Percentiles rank a stretch among this genome's conserved stretches.
Evolutionary conservation across 495 filamentous ascomycete species (phyloP).

Genomic region (Penicillium roqueforti): DNA sequence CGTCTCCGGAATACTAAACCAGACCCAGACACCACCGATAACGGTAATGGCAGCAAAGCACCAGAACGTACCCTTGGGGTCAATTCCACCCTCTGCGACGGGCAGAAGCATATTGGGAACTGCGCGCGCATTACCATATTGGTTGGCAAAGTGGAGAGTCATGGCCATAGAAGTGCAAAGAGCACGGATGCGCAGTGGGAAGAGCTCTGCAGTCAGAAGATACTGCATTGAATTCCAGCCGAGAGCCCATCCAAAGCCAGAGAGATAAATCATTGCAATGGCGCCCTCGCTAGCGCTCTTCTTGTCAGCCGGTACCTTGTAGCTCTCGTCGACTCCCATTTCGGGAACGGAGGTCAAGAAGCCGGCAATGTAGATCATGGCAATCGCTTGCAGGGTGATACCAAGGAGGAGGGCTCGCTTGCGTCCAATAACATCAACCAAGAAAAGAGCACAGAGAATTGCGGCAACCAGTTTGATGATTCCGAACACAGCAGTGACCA

Average conservation of each 20-base stretch:
- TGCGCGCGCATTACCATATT: conserved; percentile 61
- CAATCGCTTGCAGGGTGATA: conserved; percentile 56
- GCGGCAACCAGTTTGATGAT: conserved; percentile 64
- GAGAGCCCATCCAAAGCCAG: conserved; percentile 64
- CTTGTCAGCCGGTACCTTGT: conserved; percentile 27
- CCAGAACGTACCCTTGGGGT: conserved; percentile 59
- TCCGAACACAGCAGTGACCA: conserved; percentile 67
- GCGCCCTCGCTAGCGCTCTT: conserved; percentile 47
- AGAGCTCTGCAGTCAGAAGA: conserved; percentile 70
- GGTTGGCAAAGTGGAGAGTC: conserved; percentile 66
- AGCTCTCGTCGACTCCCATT: conserved; percentile 35
- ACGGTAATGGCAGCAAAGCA: conserved; percentile 62
- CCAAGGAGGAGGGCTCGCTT: conserved; percentile 64
- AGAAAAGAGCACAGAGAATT: conserved; percentile 62
- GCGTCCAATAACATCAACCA: conserved; percentile 70
- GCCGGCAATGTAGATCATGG: conserved; percentile 65
- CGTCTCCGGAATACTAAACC: conserved; percentile 45
- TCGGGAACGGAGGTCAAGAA: conserved; percentile 56
- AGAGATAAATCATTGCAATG: conserved; percentile 64
- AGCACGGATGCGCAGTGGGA: conserved; percentile 55
- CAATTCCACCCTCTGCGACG: conserved; percentile 44
- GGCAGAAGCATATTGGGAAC: conserved; percentile 52
- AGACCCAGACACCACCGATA: conserved; percentile 56
- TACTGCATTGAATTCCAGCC: conserved; percentile 78
- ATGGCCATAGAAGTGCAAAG: conserved; percentile 41